A percentile compares a stretch with the other conserved stretches of the same genome.
Conservation (phyloP, 495 filamentous ascomycete species). For the Aspergillus sclerotiicarbonarius region DNA sequence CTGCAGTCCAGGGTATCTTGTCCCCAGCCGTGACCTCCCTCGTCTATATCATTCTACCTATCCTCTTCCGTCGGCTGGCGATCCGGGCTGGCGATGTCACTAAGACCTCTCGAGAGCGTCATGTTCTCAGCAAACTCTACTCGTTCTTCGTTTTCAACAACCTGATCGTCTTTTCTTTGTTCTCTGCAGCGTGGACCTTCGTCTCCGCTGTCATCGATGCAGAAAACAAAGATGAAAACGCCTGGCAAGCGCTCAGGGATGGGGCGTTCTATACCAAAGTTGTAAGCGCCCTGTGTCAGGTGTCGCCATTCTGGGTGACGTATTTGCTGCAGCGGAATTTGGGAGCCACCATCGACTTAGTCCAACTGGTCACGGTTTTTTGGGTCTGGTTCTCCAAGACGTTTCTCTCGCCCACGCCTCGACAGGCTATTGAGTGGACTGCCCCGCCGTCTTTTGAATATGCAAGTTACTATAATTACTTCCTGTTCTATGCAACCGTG, state of each 20-base stretch:
- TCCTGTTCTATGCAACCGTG: constrained; percentile 90
- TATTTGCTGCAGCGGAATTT: constrained; percentile 92
- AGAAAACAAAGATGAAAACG: constrained; percentile 46
- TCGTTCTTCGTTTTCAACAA: constrained; percentile 99
- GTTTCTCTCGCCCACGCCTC: constrained; percentile 83
- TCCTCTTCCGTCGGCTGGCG: constrained; percentile 82
- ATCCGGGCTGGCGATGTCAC: constrained; percentile 79
- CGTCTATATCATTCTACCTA: constrained; percentile 84
- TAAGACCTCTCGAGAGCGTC: constrained; percentile 89
- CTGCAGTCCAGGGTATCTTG: constrained; percentile 87
- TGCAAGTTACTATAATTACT: constrained; percentile 92
- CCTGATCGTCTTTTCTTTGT: constrained; percentile 87
- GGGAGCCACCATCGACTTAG: constrained; percentile 84
- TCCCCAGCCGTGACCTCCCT: constrained; percentile 89
- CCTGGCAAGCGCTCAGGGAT: constrained; percentile 67
- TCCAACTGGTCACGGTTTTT: constrained; percentile 74
- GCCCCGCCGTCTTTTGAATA: constrained; percentile 94
- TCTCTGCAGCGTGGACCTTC: constrained; percentile 74
- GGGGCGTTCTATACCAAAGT: constrained; percentile 58
- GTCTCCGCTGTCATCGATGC: constrained; percentile 61
- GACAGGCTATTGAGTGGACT: constrained; percentile 89
- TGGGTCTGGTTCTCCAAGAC: constrained; percentile 80
- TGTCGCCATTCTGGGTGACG: constrained; percentile 91
- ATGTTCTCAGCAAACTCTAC: constrained; percentile 89
- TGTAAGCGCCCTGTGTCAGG: constrained; percentile 66